phyloP scores from a whole-genome alignment of 768 basidiomycete genomes.

The Hortiboletus flavorubellus region DNA sequence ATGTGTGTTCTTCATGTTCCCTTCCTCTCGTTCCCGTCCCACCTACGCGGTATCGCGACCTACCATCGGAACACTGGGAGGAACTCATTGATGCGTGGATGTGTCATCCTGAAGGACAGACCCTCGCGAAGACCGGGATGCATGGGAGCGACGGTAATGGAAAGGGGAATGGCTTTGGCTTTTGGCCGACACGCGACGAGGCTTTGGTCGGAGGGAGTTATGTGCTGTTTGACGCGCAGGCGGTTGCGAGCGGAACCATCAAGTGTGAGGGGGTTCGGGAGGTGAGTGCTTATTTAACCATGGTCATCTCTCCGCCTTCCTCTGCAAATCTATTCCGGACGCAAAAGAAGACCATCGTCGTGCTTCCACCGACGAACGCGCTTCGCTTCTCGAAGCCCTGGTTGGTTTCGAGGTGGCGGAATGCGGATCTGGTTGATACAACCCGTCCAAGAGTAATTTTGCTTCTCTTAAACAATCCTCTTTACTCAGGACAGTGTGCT shows the following conservation, averaged over 20 bases:
- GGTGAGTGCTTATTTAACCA: slow-evolving; percentile 47
- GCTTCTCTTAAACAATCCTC: slow-evolving; percentile 85
- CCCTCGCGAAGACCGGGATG: slow-evolving; percentile 53
- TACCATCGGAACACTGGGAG: slow-evolving; percentile 97
- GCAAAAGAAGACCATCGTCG: slow-evolving; percentile 93
- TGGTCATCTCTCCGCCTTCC: slow-evolving; percentile 1
- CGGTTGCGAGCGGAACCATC: slow-evolving; percentile 40
- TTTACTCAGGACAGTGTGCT: slow-evolving; percentile 60
- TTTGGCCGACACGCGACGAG: slow-evolving; percentile 73
- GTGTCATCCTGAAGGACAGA: slow-evolving; percentile 86
- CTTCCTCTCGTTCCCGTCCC: slow-evolving; percentile 60
- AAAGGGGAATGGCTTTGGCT: slow-evolving; percentile 44
- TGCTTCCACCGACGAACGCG: slow-evolving; percentile 53
- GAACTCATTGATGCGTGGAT: slow-evolving; percentile 98
- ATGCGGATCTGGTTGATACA: slow-evolving; percentile 81
- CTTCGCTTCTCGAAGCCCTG: slow-evolving; percentile 47
- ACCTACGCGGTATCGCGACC: slow-evolving; percentile 65
- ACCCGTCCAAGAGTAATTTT: slow-evolving; percentile 74
- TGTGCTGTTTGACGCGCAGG: slow-evolving; percentile 67
- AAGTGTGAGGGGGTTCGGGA: slow-evolving; percentile 18
- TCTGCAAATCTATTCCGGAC: slow-evolving; percentile 44
- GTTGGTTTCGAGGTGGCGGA: slow-evolving; percentile 43
- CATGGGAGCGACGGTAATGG: neutral
- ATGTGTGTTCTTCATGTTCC: slow-evolving; percentile 78
- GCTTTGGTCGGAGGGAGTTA: slow-evolving; percentile 91